Percentiles rank a stretch among this genome's conserved stretches.
These are phyloP conservation scores for Cucumis cinereus DNA, from an alignment of 306 rosid genomes.

Conservation along the genomic window DNA sequence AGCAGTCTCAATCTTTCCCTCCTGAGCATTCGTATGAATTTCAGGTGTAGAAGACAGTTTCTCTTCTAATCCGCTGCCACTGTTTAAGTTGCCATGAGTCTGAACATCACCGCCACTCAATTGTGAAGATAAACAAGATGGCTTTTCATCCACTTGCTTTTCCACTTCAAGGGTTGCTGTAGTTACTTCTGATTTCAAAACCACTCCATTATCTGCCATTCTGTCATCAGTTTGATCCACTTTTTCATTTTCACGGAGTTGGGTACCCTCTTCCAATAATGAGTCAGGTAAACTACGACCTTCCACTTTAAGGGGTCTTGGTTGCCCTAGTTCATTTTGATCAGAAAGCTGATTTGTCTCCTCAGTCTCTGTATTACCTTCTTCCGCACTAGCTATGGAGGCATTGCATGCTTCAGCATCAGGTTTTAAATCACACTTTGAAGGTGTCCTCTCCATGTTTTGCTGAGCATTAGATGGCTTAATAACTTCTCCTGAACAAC, in stretches of 20 bases:
- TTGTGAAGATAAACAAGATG: slow-evolving; percentile 34
- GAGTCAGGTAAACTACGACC: slow-evolving; percentile 18
- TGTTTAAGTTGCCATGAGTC: slow-evolving; percentile 10
- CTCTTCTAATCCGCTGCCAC: slow-evolving; percentile 10
- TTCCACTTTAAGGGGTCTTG: slow-evolving; percentile 13
- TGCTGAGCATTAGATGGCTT: slow-evolving; percentile 13
- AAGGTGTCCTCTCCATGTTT: slow-evolving; percentile 9
- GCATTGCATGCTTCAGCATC: slow-evolving; percentile 15
- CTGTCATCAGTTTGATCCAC: slow-evolving; percentile 23
- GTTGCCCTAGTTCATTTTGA: slow-evolving; percentile 25
- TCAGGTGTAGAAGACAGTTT: slow-evolving; percentile 10
- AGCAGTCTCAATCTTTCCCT: slow-evolving; percentile 17
- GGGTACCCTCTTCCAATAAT: slow-evolving; percentile 16
- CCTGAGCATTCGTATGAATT: slow-evolving; percentile 6
- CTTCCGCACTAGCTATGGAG: slow-evolving; percentile 15
- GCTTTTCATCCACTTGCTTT: slow-evolving; percentile 31
- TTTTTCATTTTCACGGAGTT: slow-evolving; percentile 30
- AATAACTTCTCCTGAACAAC: slow-evolving; percentile 6
- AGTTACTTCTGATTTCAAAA: slow-evolving; percentile 25
- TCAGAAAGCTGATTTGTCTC: slow-evolving; percentile 17
- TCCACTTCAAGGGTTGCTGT: slow-evolving; percentile 25
- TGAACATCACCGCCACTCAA: slow-evolving; percentile 18
- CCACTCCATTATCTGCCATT: slow-evolving; percentile 18
- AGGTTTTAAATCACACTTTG: slow-evolving; percentile 18
- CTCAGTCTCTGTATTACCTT: slow-evolving; percentile 26